Base-by-base conservation (phyloP, 805 yeast genomes). In the Wickerhamiella brachini region DNA sequence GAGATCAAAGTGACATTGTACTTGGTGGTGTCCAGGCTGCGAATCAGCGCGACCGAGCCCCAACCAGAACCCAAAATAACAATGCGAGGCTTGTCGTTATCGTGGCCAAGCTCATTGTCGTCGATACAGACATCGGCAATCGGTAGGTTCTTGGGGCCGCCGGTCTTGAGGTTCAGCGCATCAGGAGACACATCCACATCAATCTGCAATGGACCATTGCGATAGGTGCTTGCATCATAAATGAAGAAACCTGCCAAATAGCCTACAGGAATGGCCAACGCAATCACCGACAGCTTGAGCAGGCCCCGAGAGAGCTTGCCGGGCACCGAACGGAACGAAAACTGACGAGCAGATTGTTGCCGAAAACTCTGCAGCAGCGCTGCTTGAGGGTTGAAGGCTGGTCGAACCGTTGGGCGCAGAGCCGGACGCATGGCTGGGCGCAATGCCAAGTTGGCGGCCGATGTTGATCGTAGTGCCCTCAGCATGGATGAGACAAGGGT, bases 71-170 rank as follows among this genome's bases (percentile, higher is more conserved):
- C 86, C 37, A 81, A 67, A 34, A 81, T 70, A 3, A 81, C 84
- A 49, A 81, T 65, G 53, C 73, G 73, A 37, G 82, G 83, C 61
- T 73, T 78, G 54, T 67, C 55, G 37, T 51, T 57, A 51, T 72
- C 73, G n/a, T 65, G 71, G 20, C 68, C 71, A 24, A 68, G 64
- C 59, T 81, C 86, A 53, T 70, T 74, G 41, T 77, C 76, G 58
- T 81, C 87, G 50, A 81, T 65, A 53, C 74, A 75, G 37, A 74
- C 70, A 39, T 71, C 72, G 54, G 79, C 68, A 26, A 81, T 75
- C 1, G 85, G 86, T 53, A 82, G 66, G 57, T 82, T 79, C 60
- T 81, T 84, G 21, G 87, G 86, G 2, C 88, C 88, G 6, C 87
- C 87, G 7, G 60, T 61, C 41, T 70, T 68, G 29, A 86, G 85